Base-by-base conservation (phyloP, 805 yeast species). In the Lipomyces kockii region DNA sequence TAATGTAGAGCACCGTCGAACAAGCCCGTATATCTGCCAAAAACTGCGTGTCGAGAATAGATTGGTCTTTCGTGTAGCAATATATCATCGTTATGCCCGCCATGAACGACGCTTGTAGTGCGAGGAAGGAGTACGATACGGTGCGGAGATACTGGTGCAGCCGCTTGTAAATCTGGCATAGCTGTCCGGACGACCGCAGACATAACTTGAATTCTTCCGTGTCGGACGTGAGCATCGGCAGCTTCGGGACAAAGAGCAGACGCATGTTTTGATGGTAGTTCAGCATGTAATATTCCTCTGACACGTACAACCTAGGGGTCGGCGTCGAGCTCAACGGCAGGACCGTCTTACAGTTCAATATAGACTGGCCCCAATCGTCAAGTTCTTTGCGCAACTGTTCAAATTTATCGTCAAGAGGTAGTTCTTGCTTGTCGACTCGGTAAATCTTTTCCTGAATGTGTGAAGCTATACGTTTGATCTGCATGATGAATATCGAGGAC, bases 11-110 rank as follows among this genome's bases (percentile, higher is more conserved):
- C 3, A 68, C 71, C 5, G 69, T 60, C 17, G 70, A 67, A 51
- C 71, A 68, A 2, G 71, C 71, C n/a, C 67, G 29, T 34, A 68
- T 66, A 43, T 68, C 70, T 5, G 67, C 61, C 49, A 66, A 43
- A 37, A 66, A 67, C 43, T 69, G 71, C 25, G 70, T 58, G 46
- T 66, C 70, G 27, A 66, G 63, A 56, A 68, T 65, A 3, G 71
- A 63, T 20, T 62, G 71, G 37, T 66, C 69, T 51, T 61, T 63
- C 7, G 71, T 68, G 43, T 66, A 68, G 61, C 71, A 68, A 52
- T 68, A 68, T 11, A 68, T 63, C 63, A 68, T 53, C 8, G 71
- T 68, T 39, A 68, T 68, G 25, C 71, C 71, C 4, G 71, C 71
- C 71, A 65, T 68, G 27, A 69, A 68, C 4, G 67, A 59, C 17